Base-by-base conservation (phyloP, 441 rosid species). In the Dalechampia spathulata region DNA sequence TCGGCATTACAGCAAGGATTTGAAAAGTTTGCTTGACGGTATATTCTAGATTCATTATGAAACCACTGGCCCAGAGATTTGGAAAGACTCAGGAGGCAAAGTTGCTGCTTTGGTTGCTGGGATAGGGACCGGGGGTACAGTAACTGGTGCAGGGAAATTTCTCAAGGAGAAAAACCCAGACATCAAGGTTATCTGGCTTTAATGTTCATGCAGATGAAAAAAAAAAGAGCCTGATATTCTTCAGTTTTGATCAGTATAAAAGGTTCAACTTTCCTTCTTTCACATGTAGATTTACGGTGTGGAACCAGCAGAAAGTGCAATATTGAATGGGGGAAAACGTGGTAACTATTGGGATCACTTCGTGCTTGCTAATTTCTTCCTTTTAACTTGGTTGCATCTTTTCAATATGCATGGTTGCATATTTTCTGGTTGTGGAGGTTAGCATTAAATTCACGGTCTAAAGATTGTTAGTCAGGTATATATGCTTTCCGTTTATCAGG, bases 31-130 rank as follows among this genome's bases (percentile, higher is more conserved):
- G n/a, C n/a, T n/a, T n/a, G n/a, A 23, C 3, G 67, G 27, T 57
- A 16, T 62, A 66, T 44, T 61, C 69, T 50, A 85, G 97, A 75
- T 83, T 52, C 97, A 87, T 56, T 87, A 83, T 41, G 82, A 68
- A 68, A 85, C 95, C 57, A 87, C 89, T 7, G 96, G 96, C 42
- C 96, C 87, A 4, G 97, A 90, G 74, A 81, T 87, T 67, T 87
- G 96, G 97, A 80, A 65, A 52, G 91, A 77, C 70, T 78, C 96
- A 0, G 87, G 63, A 47, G 96, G 82, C 51, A 68, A 83, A 71
- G 83, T 85, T 45, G 90, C 83, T 68, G 74, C 71, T 9, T 61
- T 90, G 40, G 78, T 90, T 4, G 73, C 86, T 0, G 90, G 85
- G 41, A 78, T 83, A 56, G 91, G 97, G 28, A 90, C 94, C 9